Evolutionary conservation across 2,329 filamentous ascomycete genomes (phyloP), one percentile per base, ranked within the genome.

Genomic region (Paecilomyces formosus): DNA sequence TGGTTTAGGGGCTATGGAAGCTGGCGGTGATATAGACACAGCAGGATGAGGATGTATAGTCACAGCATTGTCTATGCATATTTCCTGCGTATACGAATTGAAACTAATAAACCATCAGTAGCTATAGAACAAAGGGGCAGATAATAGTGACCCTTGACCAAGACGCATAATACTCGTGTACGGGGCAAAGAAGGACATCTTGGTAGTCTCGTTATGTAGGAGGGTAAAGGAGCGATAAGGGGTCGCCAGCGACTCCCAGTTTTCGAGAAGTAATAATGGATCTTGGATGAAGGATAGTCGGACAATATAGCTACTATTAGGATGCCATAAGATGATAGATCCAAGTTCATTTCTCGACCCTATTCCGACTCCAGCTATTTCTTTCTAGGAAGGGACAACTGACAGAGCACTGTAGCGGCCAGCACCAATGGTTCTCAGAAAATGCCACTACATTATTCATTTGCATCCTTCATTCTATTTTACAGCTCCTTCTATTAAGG

Each of bases 41-140:
- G 49, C 56, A 45, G 30, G 53, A 53, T 52, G 58, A 54, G 60
- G 57, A 15, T 64, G 66, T 56, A 74, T 64, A 12, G 65, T 58
- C 7, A 76, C 72, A 4, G 73, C 73, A 56, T 70, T 66, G 35
- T 75, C 72, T 22, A 75, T 66, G 24, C 72, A 70, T 51, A 73
- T 72, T 59, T 75, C 72, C 57, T 75, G 73, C 3, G 72, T 75
- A 54, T 74, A 75, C 15, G 73, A 75, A 50, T 76, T 76, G 64
- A 75, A 75, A 55, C 72, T 70, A 49, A 33, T 8, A 15, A 15
- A 49, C 3, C 13, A 30, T 61, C 54, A 57, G 56, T 45, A 22
- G 35, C 31, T 7, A 22, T 50, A 18, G 13, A 45, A 45, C 7
- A 33, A 26, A 18, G 45, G 31, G 51, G 45, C 24, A 31, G 3